Evolutionary conservation across 768 basidiomycete species (phyloP), one percentile per base, ranked within the genome.

Genomic region (Russula abietina): DNA sequence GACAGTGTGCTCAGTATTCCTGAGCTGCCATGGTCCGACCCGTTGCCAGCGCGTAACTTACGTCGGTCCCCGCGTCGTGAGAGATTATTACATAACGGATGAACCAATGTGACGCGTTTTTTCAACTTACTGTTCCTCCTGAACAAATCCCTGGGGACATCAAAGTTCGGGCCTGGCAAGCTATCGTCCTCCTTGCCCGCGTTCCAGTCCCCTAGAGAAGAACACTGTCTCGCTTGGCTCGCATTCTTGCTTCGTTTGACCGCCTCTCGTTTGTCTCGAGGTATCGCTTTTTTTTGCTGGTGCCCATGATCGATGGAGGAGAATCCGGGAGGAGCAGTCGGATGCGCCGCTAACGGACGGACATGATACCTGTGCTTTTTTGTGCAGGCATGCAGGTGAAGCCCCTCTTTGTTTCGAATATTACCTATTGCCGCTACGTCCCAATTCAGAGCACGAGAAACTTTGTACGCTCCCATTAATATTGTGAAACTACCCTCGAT

Each of bases 161-260:
- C 83, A 89, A 89, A 93, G 91, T 92, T 93, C 91, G 91, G 88
- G 83, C 91, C 81, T 72, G 89, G 87, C 76, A 73, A 76, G 79
- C 87, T 84, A 83, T 81, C 22, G 59, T 85, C 82, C 83, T 91
- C 84, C 89, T 84, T 83, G 89, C 83, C 87, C 91, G 91, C 91
- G 91, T 93, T 91, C 89, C 89, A 88, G 89, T 91, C 87, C 83
- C 81, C 88, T 80, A 90, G 81, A 91, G 43, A 65, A 70, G 54
- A 16, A 84, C 61, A 73, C 74, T 43, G 62, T 67, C 58, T 43
- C 24, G 16, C 38, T 55, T 28, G 55, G 36, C n/a, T n/a, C 30
- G 32, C n/a, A 26, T 57, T 59, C 38, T 55, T 57, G 62, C 73
- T 80, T 74, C 61, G 77, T 68, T 79, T 76, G 77, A 79, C 78